These are phyloP conservation scores for Odontarrhena argentea DNA, from an alignment of 345 rosid genomes.

Conservation along the genomic window DNA sequence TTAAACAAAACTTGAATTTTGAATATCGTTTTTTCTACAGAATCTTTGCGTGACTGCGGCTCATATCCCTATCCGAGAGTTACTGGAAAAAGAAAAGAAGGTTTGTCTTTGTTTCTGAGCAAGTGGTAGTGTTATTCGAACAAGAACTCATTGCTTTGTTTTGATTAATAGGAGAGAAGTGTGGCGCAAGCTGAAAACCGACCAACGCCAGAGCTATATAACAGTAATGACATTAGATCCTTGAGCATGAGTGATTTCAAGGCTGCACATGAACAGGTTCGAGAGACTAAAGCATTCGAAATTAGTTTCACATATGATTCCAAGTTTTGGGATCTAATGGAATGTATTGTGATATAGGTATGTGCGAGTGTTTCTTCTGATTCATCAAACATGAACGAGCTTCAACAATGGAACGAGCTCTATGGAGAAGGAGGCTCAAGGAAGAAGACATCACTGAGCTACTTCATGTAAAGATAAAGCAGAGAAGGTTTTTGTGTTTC, in stretches of 20 bases:
- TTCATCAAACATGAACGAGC: constrained; percentile 88
- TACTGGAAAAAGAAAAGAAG: constrained; percentile 88
- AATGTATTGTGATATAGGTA: constrained; percentile 50
- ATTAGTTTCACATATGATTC: neutral
- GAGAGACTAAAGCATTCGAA: constrained; percentile 1
- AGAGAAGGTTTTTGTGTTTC: constrained; percentile 12
- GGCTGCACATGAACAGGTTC: constrained; percentile 92
- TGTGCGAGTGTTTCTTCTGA: constrained; percentile 99
- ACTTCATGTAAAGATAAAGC: constrained; percentile 74
- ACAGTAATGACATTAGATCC: constrained; percentile 69
- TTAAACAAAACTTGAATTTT: neutral
- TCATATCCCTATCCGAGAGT: constrained; percentile 90
- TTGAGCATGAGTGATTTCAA: constrained; percentile 85
- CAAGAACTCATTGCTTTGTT: neutral
- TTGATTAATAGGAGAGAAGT: constrained; percentile 63
- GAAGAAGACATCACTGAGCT: constrained; percentile 83
- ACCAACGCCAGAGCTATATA: constrained; percentile 62
- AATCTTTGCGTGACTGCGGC: constrained; percentile 95
- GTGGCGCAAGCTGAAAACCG: constrained; percentile 64
- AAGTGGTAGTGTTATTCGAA: neutral
- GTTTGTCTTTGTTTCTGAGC: constrained; percentile 44
- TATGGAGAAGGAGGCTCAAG: constrained; percentile 99
- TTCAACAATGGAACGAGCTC: constrained; percentile 90
- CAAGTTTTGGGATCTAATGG: neutral
- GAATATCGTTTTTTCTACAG: constrained; percentile 43